Evolutionary conservation across 768 basidiomycete species (phyloP), one percentile per base, ranked within the genome.

Genomic region (Leccinum uliginosum): DNA sequence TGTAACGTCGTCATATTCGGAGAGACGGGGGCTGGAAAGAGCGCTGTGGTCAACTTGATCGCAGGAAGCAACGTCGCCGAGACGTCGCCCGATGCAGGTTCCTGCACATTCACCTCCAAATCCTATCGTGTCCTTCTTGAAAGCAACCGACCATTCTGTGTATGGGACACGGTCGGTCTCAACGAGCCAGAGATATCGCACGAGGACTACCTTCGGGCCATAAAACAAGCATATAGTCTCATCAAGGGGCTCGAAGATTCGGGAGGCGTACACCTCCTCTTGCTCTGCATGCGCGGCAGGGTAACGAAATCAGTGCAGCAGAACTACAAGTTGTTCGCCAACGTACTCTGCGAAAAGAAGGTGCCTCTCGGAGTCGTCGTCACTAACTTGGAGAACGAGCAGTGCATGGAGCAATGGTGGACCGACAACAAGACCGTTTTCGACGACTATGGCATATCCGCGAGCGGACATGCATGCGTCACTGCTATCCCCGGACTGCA

Each of bases 11-110:
- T 69, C 45, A 59, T 69, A 49, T 71, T 69, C 12, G 68, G 69
- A 23, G 68, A 69, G 50, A 60, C 68, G 10, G 68, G 68, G 15
- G 38, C 50, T 7, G 72, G 73, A 2, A 79, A 79, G 56, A 79
- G 78, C 55, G 75, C 74, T 1, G 64, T 77, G 29, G 62, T 78
- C 59, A 79, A 78, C 61, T 61, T 79, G 68, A 62, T 79, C 24
- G 64, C 64, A n/a, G 68, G 67, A 10, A 5, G 23, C 0, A 46
- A 66, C 2, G 35, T 61, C 1, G 76, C 76, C 11, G 4, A 50
- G 3, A 67, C 68, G n/a, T 75, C 73, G 2, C 67, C 66, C 26
- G 59, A 66, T 10, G 70, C 72, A 8, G 51, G 54, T 0, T 74
- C 75, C 7, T 75, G 71, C 60, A 79, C 78, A 0, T 71, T 77